Percentiles rank a stretch among this genome's conserved stretches.
Conservation (phyloP, 2,329 filamentous ascomycete species). For the Salinomyces thailandicus region DNA sequence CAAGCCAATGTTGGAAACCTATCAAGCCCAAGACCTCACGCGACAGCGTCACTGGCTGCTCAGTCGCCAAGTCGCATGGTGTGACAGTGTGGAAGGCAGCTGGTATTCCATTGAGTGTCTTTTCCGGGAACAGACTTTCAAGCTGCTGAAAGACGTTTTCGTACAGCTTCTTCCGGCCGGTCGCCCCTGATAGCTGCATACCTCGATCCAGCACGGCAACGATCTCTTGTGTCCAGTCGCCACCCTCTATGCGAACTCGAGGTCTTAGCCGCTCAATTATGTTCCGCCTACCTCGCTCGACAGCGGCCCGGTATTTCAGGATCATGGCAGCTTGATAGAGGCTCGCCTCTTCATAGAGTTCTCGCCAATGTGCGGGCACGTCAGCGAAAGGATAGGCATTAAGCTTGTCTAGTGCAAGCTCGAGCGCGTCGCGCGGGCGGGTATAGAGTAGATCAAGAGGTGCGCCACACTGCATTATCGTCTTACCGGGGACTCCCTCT, state of each 20-base stretch:
- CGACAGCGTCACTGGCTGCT: neutral
- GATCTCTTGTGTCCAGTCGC: conserved; percentile 44
- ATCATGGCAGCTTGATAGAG: conserved; percentile 36
- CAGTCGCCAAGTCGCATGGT: conserved; percentile 8
- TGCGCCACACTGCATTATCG: conserved; percentile 34
- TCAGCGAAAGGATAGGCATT: conserved; percentile 59
- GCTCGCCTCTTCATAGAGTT: conserved; percentile 60
- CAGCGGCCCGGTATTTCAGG: neutral
- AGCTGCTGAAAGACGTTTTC: conserved; percentile 44
- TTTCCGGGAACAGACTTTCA: conserved; percentile 17
- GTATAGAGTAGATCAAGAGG: conserved; percentile 27
- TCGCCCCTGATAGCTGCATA: conserved; percentile 62
- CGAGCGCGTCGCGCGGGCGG: conserved; percentile 43
- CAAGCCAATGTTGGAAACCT: conserved; percentile 22
- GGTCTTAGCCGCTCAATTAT: neutral
- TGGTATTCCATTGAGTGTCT: neutral
- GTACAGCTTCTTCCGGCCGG: conserved; percentile 40
- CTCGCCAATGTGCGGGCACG: conserved; percentile 57
- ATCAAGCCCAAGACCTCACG: conserved; percentile 5
- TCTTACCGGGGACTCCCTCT: conserved; percentile 9
- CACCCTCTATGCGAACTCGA: neutral
- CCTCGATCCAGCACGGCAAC: conserved; percentile 63
- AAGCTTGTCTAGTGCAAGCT: conserved; percentile 54
- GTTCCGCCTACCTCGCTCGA: neutral
- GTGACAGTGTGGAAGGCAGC: conserved; percentile 5